Evolutionary conservation across 345 rosid genomes (phyloP).

Genomic region (Lepidium didymum): DNA sequence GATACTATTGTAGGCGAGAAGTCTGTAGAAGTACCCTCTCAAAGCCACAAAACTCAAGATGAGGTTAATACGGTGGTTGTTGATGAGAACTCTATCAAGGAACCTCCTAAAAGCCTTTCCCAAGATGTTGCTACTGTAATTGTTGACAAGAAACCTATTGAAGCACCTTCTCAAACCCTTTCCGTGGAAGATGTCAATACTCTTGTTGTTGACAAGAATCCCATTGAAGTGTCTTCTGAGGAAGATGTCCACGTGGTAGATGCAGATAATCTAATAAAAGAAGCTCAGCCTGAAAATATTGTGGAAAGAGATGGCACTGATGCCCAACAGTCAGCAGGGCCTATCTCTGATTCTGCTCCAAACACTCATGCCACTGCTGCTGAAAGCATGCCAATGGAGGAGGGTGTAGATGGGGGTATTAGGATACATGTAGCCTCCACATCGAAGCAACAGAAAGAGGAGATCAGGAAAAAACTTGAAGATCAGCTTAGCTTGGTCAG

Average conservation of each 20-base stretch:
- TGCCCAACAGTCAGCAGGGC: slow-evolving; percentile 29
- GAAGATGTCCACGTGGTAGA: slow-evolving; percentile 20
- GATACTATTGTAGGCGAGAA: background rate
- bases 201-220: slow-evolving; percentile 26
- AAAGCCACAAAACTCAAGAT: background rate
- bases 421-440: slow-evolving; percentile 49
- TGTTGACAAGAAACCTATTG: slow-evolving; percentile 26
- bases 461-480: slow-evolving; percentile 68
- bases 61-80: slow-evolving; percentile 28
- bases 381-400: slow-evolving; percentile 41
- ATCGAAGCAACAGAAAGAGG: slow-evolving; percentile 56
- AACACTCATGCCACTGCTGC: slow-evolving; percentile 19
- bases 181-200: slow-evolving; percentile 31
- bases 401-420: slow-evolving; percentile 34
- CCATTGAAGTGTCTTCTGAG: slow-evolving; percentile 31
- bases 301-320: slow-evolving; percentile 30
- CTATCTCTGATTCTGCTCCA: slow-evolving; percentile 12
- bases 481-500: slow-evolving; percentile 68
- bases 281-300: slow-evolving; percentile 24
- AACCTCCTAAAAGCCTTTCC: slow-evolving; percentile 22
- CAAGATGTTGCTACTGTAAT: slow-evolving; percentile 19
- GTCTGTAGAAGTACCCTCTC: slow-evolving; percentile 13
- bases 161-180: slow-evolving; percentile 26
- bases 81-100: slow-evolving; percentile 29
- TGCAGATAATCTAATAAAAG: slow-evolving; percentile 10